Conservation (phyloP, 1,139 yeast species). For the Saccharomyces hybrid region DNA sequence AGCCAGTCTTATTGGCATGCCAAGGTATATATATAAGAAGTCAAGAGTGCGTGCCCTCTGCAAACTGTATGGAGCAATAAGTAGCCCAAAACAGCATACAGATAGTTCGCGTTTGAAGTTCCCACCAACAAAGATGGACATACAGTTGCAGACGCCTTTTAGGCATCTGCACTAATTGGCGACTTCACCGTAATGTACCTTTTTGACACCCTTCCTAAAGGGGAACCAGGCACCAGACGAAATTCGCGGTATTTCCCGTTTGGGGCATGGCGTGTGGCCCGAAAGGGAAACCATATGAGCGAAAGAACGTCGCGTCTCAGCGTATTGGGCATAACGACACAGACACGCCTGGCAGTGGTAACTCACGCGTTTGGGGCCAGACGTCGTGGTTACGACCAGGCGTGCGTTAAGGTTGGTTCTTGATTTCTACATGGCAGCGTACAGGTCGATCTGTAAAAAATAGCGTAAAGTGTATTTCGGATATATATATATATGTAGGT, state of each 20-base stretch:
- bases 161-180: neutral
- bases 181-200: neutral
- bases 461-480: neutral
- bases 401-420: neutral
- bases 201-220: neutral
- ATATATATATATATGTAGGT: neutral
- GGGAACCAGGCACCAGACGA: neutral
- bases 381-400: neutral
- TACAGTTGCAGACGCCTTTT: neutral
- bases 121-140: neutral
- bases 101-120: neutral
- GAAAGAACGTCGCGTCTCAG: neutral
- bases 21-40: neutral
- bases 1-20: neutral
- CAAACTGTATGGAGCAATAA: neutral
- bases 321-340: neutral
- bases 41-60: neutral
- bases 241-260: neutral
- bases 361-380: neutral
- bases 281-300: neutral
- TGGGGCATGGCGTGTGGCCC: neutral
- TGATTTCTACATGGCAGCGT: neutral
- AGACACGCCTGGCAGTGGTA: neutral
- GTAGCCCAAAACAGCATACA: constrained; percentile 1
- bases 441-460: neutral